Evolutionary conservation across 2,329 filamentous ascomycete genomes (phyloP).

Genomic region (Neopestalotiopsis clavispora): DNA sequence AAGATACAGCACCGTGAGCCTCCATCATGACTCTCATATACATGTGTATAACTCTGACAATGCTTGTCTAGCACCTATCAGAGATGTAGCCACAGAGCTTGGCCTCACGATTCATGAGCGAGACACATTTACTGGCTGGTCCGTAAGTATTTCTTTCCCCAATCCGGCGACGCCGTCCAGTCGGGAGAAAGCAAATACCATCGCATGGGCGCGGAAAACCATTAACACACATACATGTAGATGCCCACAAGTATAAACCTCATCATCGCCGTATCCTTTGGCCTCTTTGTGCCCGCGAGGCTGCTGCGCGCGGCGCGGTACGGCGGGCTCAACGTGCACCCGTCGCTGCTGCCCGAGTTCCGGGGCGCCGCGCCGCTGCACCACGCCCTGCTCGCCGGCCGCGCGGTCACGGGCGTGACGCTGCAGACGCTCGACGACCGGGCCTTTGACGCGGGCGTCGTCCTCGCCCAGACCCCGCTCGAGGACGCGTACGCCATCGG

Average conservation of each 20-base stretch:
- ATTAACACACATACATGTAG: slow-evolving; percentile 36
- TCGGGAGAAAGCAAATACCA: too few relatives aligned
- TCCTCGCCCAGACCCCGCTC: slow-evolving; percentile 71
- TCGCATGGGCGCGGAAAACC: too few relatives aligned
- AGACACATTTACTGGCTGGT: slow-evolving; percentile 84
- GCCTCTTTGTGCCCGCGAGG: slow-evolving; percentile 81
- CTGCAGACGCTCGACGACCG: slow-evolving; percentile 83
- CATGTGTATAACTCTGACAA: background rate
- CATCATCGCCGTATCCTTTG: slow-evolving; percentile 92
- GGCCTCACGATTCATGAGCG: slow-evolving; percentile 73
- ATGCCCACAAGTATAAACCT: slow-evolving; percentile 71
- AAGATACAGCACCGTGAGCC: slow-evolving; percentile 65
- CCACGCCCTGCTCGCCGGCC: slow-evolving; percentile 73
- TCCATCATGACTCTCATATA: background rate
- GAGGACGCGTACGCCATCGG: slow-evolving; percentile 64
- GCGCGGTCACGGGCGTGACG: slow-evolving; percentile 72
- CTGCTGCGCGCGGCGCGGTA: slow-evolving; percentile 75
- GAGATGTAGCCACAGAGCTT: slow-evolving; percentile 66
- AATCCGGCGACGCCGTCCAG: too few relatives aligned
- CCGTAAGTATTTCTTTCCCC: slow-evolving; percentile 50
- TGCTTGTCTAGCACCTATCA: slow-evolving; percentile 70
- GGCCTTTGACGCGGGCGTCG: slow-evolving; percentile 77
- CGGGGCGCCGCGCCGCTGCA: slow-evolving; percentile 87
- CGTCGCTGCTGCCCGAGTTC: slow-evolving; percentile 86
- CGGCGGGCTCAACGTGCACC: slow-evolving; percentile 92